Evolutionary conservation across 805 yeast species (phyloP).

Genomic region (Hanseniaspora pseudoguilliermondii): DNA sequence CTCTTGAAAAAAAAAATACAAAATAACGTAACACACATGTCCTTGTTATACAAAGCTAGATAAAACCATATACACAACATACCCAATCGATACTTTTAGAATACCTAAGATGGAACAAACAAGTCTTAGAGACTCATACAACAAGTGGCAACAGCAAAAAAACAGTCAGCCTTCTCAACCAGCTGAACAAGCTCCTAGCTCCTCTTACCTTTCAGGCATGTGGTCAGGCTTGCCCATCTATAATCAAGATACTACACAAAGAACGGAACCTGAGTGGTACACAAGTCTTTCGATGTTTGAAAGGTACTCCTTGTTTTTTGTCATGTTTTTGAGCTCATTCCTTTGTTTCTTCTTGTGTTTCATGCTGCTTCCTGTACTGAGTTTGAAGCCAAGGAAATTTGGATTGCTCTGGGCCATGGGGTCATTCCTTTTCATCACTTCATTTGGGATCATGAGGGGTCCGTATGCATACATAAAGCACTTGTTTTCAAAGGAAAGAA

Average conservation of each 20-base stretch:
- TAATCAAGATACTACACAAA: slow-evolving; percentile 38
- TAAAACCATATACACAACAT: not conserved
- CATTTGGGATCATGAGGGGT: slow-evolving; percentile 88
- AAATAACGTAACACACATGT: not conserved
- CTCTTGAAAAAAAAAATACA: not conserved
- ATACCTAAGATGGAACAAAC: slow-evolving; percentile 15
- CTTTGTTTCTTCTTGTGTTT: slow-evolving; percentile 74
- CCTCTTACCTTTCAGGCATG: slow-evolving; percentile 38
- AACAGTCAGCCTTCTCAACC: not conserved
- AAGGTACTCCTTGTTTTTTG: slow-evolving; percentile 60
- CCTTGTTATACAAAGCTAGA: not conserved
- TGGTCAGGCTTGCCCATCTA: slow-evolving; percentile 56
- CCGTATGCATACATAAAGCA: slow-evolving; percentile 71
- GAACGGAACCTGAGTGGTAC: slow-evolving; percentile 57
- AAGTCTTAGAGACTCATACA: slow-evolving; percentile 30
- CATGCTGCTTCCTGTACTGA: slow-evolving; percentile 76
- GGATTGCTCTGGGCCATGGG: slow-evolving; percentile 89
- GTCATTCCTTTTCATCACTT: slow-evolving; percentile 67
- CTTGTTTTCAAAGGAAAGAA: slow-evolving; percentile 57
- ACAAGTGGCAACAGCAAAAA: slow-evolving; percentile 29
- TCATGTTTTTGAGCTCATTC: slow-evolving; percentile 63
- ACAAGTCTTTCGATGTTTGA: slow-evolving; percentile 65
- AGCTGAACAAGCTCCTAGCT: slow-evolving; percentile 24
- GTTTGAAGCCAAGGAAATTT: slow-evolving; percentile 81
- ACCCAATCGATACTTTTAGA: not conserved